Percentiles rank a stretch among this genome's conserved stretches.
These are phyloP conservation scores for Penicillium sp. DNA, from an alignment of 2,329 filamentous ascomycete genomes.

Conservation along the genomic window DNA sequence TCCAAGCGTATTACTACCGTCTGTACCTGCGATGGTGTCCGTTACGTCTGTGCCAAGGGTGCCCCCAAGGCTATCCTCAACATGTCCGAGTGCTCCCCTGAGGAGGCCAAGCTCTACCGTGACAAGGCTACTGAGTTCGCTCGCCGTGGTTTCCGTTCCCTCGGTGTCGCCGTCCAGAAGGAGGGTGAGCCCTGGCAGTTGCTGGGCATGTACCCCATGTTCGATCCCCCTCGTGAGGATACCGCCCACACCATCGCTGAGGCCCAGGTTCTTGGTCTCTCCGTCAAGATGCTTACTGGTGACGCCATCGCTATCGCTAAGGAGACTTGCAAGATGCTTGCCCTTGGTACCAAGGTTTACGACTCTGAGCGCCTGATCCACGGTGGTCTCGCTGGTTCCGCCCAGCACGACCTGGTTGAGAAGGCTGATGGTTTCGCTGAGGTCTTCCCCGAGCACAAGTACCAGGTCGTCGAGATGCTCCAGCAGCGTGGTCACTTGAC, in stretches of 20 bases:
- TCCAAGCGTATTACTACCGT: constrained; percentile 75
- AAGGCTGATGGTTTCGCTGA: constrained; percentile 72
- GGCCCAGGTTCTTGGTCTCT: constrained; percentile 72
- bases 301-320: constrained; percentile 77
- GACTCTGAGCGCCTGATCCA: constrained; percentile 76
- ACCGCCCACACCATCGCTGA: constrained; percentile 74
- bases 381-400: constrained; percentile 70
- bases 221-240: constrained; percentile 75
- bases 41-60: constrained; percentile 73
- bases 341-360: constrained; percentile 77
- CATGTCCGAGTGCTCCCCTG: constrained; percentile 65
- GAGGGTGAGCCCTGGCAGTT: constrained; percentile 72
- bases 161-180: constrained; percentile 77
- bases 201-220: constrained; percentile 76
- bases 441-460: constrained; percentile 75
- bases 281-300: constrained; percentile 80
- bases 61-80: constrained; percentile 73
- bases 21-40: constrained; percentile 67
- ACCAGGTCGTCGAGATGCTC: constrained; percentile 73
- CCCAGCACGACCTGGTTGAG: constrained; percentile 74
- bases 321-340: constrained; percentile 80
- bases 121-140: constrained; percentile 74
- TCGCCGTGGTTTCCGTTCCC: constrained; percentile 75
- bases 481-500: constrained; percentile 71
- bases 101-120: constrained; percentile 66